Evolutionary conservation across 345 rosid genomes (phyloP).

Genomic region (Eucalyptus marginata): DNA sequence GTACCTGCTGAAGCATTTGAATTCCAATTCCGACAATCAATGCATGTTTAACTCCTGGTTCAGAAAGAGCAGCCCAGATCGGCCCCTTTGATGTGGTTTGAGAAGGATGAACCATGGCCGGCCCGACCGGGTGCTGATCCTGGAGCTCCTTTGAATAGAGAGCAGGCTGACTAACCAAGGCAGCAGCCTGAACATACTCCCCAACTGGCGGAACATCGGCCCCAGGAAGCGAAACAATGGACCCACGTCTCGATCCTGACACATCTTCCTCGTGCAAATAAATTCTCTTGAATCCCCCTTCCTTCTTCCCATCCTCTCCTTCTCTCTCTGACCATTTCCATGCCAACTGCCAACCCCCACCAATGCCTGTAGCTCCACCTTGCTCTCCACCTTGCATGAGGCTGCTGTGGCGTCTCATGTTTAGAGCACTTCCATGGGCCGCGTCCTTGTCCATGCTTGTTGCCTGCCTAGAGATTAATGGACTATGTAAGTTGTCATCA

Average conservation of each 20-base stretch:
- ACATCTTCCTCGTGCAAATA: conserved; percentile 74
- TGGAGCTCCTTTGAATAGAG: conserved; percentile 55
- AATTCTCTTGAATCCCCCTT: conserved; percentile 74
- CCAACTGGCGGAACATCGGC: conserved; percentile 32
- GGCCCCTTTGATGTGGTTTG: conserved; percentile 51
- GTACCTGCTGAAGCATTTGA: conserved; percentile 93
- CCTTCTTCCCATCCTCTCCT: conserved; percentile 61
- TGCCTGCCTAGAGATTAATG: conserved; percentile 84
- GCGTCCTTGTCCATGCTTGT: conserved; percentile 81
- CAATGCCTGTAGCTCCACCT: conserved; percentile 65
- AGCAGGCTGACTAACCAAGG: conserved; percentile 71
- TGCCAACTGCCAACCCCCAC: conserved; percentile 98
- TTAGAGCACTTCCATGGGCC: conserved; percentile 54
- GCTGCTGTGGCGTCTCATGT: conserved; percentile 75
- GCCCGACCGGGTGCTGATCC: conserved; percentile 45
- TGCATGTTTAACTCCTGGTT: conserved; percentile 88
- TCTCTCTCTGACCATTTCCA: conserved; percentile 73
- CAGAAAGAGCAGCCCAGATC: conserved; percentile 68
- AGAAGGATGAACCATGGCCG: conserved; percentile 61
- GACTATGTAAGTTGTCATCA: conserved; percentile 75
- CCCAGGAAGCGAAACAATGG: conserved; percentile 65
- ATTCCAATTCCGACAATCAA: conserved; percentile 81
- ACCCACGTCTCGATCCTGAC: conserved; percentile 69
- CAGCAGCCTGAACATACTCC: conserved; percentile 80
- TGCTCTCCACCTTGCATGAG: conserved; percentile 63